These are phyloP conservation scores for Danielozyma ontarioensis DNA, from an alignment of 805 yeast species.

Conservation along the genomic window DNA sequence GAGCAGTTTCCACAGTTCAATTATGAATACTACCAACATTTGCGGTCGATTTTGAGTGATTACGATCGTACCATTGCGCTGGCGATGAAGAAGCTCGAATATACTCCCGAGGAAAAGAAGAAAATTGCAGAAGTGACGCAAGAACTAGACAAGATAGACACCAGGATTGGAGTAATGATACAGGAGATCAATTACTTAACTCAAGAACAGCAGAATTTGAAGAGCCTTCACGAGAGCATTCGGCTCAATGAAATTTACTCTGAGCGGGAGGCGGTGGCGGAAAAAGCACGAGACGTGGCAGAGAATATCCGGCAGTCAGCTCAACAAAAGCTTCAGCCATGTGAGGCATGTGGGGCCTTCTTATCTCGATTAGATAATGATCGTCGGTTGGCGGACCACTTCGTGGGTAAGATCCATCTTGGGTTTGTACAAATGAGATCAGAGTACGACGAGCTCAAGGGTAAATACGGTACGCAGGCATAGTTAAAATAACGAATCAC, in stretches of 20 bases:
- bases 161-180: slow-evolving; percentile 57
- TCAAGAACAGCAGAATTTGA: slow-evolving; percentile 43
- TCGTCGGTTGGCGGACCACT: slow-evolving; percentile 83
- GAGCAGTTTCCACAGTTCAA: slow-evolving; percentile 48
- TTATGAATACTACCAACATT: slow-evolving; percentile 41
- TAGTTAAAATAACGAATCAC: neutral
- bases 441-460: slow-evolving; percentile 38
- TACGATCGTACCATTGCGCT: slow-evolving; percentile 59
- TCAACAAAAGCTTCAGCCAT: slow-evolving; percentile 86
- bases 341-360: slow-evolving; percentile 87
- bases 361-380: slow-evolving; percentile 83
- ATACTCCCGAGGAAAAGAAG: slow-evolving; percentile 68
- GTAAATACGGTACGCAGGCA: slow-evolving; percentile 5
- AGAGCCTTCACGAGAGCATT: slow-evolving; percentile 46
- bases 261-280: slow-evolving; percentile 49
- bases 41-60: slow-evolving; percentile 57
- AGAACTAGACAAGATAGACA: slow-evolving; percentile 57
- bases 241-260: slow-evolving; percentile 40
- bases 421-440: slow-evolving; percentile 75
- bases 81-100: slow-evolving; percentile 62
- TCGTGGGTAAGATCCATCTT: slow-evolving; percentile 79
- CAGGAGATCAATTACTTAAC: slow-evolving; percentile 59
- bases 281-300: slow-evolving; percentile 51
- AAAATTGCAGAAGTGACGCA: slow-evolving; percentile 50
- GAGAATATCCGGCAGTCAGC: slow-evolving; percentile 81